These are phyloP conservation scores for Eutrema japonicum DNA, from an alignment of 345 rosid genomes.

Conservation along the genomic window DNA sequence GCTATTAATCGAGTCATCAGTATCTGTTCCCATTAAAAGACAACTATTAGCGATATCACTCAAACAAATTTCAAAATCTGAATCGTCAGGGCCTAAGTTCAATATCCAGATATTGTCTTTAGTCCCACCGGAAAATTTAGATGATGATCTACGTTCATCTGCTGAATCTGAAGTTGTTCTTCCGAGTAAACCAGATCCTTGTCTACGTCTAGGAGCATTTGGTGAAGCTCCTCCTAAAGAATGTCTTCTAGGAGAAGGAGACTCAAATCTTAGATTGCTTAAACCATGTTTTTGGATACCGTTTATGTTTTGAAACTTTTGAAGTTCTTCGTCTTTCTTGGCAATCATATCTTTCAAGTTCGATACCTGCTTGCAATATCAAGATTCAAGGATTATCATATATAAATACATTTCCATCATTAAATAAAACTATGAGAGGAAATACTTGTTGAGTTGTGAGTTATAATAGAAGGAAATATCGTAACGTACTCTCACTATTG, in stretches of 20 bases:
- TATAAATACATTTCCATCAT: not conserved
- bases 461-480: too few relatives aligned
- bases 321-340: slow-evolving; percentile 82
- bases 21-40: slow-evolving; percentile 3
- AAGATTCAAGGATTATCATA: not conserved
- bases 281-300: slow-evolving; percentile 48
- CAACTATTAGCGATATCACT: slow-evolving; percentile 7
- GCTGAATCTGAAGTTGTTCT: slow-evolving; percentile 62
- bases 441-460: too few relatives aligned
- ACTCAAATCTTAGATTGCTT: slow-evolving; percentile 48
- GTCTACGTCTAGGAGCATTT: slow-evolving; percentile 35
- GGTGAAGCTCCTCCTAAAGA: slow-evolving; percentile 53
- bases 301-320: slow-evolving; percentile 52
- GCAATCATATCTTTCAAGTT: slow-evolving; percentile 61
- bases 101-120: not conserved
- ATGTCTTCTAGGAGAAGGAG: slow-evolving; percentile 64
- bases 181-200: slow-evolving; percentile 46
- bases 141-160: slow-evolving; percentile 41
- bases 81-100: slow-evolving; percentile 58
- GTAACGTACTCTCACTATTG: too few relatives aligned
- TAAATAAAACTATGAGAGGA: too few relatives aligned
- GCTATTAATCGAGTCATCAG: slow-evolving; percentile 3
- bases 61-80: slow-evolving; percentile 62
- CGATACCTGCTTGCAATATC: slow-evolving; percentile 57
- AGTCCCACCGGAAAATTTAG: slow-evolving; percentile 47